These are phyloP conservation scores for Amborella trichopoda DNA, from an alignment of 164 flowering plant species.

Conservation along the genomic window DNA sequence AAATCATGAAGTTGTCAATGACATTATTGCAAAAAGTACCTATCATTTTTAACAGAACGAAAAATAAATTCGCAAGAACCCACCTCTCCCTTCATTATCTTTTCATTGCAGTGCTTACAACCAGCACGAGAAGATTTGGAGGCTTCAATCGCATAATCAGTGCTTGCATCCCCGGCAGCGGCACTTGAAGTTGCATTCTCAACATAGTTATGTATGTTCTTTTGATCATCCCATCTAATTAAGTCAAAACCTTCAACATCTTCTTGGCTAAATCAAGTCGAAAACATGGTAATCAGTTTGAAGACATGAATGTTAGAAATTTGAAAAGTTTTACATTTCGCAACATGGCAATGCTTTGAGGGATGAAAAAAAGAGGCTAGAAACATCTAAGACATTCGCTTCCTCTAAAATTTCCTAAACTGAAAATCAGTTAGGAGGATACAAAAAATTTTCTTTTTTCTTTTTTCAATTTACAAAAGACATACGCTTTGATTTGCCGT, in stretches of 20 bases:
- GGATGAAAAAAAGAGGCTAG: no score
- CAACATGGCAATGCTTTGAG: no score
- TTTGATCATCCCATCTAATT: slow-evolving; percentile 97
- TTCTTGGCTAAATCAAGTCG: slow-evolving; percentile 39
- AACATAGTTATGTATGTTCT: slow-evolving; percentile 56
- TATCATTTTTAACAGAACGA: no score
- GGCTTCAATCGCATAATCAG: slow-evolving; percentile 44
- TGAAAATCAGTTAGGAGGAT: no score
- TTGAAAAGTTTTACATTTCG: no score
- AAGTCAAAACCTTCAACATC: slow-evolving; percentile 87
- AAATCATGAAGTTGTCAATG: no score
- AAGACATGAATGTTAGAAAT: no score
- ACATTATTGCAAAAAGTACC: no score
- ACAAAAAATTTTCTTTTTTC: no score
- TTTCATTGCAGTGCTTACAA: slow-evolving; percentile 63
- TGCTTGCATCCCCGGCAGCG: slow-evolving; percentile 7
- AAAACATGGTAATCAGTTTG: neutral
- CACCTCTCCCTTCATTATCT: slow-evolving; percentile 89
- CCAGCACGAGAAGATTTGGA: slow-evolving; percentile 78
- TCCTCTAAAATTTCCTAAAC: no score
- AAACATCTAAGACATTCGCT: no score
- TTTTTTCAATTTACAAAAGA: slow-evolving; percentile 1
- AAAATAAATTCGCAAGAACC: no score
- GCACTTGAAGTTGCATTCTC: slow-evolving; percentile 25
- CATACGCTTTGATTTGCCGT: slow-evolving; percentile 83